Evolutionary conservation across 2,329 filamentous ascomycete species (phyloP).

Genomic region (Verticillium alfalfae): DNA sequence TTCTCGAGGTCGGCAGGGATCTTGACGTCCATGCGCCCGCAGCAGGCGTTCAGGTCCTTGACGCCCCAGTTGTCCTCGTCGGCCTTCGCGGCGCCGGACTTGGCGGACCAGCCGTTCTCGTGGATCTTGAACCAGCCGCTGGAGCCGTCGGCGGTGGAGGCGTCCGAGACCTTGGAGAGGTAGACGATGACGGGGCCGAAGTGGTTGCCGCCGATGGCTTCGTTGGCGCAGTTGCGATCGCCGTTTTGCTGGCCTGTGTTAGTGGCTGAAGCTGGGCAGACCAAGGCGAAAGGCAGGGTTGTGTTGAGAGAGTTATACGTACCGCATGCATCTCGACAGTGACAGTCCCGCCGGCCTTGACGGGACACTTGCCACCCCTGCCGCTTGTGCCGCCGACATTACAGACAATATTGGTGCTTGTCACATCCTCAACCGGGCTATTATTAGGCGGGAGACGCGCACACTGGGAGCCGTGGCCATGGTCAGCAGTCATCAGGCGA

Average conservation of each 20-base stretch:
- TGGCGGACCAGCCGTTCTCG: constrained; percentile 34
- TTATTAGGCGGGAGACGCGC: constrained; percentile 44
- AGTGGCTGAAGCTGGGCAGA: not conserved
- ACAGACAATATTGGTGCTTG: constrained; percentile 35
- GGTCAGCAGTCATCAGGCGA: not conserved
- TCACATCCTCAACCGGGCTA: constrained; percentile 41
- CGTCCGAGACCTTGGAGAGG: constrained; percentile 42
- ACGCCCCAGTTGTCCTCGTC: constrained; percentile 39
- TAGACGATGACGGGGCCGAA: constrained; percentile 49
- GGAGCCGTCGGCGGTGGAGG: constrained; percentile 34
- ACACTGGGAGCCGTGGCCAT: constrained; percentile 32
- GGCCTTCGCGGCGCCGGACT: constrained; percentile 27
- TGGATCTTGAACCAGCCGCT: constrained; percentile 48
- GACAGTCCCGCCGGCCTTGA: constrained; percentile 40
- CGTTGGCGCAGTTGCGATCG: constrained; percentile 36
- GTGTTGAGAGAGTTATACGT: not conserved
- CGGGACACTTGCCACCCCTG: constrained; percentile 35
- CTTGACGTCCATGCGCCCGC: constrained; percentile 33
- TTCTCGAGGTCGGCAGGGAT: constrained; percentile 23
- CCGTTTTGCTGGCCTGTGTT: constrained; percentile 29
- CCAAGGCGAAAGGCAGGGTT: no score
- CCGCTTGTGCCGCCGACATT: constrained; percentile 31
- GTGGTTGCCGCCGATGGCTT: constrained; percentile 49
- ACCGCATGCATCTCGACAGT: constrained; percentile 54
- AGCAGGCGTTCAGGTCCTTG: constrained; percentile 30